Evolutionary conservation across 2,329 filamentous ascomycete genomes (phyloP).

Genomic region (Colletotrichum horii): DNA sequence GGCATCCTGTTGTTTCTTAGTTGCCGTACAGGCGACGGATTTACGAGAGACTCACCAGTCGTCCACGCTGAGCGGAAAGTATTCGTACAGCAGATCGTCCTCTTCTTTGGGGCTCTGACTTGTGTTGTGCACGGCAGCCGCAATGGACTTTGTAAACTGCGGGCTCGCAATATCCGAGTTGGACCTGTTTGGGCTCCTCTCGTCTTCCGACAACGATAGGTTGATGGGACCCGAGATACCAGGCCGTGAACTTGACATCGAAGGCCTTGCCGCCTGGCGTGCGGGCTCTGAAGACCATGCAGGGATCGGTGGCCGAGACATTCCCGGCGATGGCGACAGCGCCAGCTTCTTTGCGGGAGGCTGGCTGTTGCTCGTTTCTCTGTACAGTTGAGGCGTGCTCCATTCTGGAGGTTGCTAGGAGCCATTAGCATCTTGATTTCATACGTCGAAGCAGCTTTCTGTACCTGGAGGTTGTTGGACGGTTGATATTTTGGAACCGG

Average conservation of each 20-base stretch:
- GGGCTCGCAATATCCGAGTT: slow-evolving; percentile 58
- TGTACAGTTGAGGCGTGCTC: slow-evolving; percentile 43
- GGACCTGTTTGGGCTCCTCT: slow-evolving; percentile 59
- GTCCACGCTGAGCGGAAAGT: slow-evolving; percentile 89
- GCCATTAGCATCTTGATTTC: slow-evolving; percentile 15
- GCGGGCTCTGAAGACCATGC: slow-evolving; percentile 48
- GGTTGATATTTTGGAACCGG: slow-evolving; percentile 31
- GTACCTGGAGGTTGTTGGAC: slow-evolving; percentile 39
- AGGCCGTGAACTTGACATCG: background rate
- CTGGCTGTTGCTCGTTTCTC: slow-evolving; percentile 42
- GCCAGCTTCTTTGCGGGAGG: slow-evolving; percentile 59
- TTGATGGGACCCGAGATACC: slow-evolving; percentile 48
- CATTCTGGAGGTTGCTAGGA: slow-evolving; percentile 48
- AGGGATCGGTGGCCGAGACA: slow-evolving; percentile 59
- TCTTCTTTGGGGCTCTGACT: slow-evolving; percentile 74
- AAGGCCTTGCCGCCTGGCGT: background rate
- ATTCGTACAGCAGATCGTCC: slow-evolving; percentile 88
- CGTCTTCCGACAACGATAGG: slow-evolving; percentile 65
- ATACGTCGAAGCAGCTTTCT: slow-evolving; percentile 12
- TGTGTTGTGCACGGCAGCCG: slow-evolving; percentile 37
- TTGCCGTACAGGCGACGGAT: background rate
- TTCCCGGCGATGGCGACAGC: slow-evolving; percentile 57
- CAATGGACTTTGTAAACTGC: slow-evolving; percentile 43
- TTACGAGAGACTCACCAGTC: slow-evolving; percentile 67
- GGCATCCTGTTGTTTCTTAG: slow-evolving; percentile 65